Evolutionary conservation across 75 land plant genomes (phyloP).

Genomic region (Picea sitchensis): DNA sequence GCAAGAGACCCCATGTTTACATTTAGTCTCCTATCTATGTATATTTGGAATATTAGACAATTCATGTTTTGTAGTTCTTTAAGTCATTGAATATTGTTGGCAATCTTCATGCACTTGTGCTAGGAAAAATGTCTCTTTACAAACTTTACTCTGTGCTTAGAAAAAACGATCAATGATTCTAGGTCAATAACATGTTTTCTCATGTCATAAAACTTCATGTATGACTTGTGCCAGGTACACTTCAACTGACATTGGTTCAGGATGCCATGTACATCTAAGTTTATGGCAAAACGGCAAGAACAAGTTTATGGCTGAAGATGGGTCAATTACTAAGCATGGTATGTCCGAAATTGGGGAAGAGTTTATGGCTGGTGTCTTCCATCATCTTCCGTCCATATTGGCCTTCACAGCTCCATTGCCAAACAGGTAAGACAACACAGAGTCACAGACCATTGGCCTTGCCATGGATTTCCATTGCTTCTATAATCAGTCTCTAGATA

Average conservation of each 20-base stretch:
- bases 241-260: slow-evolving; percentile 75
- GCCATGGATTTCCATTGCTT: not conserved
- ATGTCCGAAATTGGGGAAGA: slow-evolving; percentile 78
- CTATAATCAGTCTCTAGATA: not conserved
- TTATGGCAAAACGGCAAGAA: slow-evolving; percentile 76
- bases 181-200: not conserved
- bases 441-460: not conserved
- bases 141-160: not conserved
- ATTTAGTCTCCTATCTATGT: not conserved
- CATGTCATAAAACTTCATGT: not conserved
- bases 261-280: slow-evolving; percentile 95
- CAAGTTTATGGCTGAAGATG: slow-evolving; percentile 68
- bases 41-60: not conserved
- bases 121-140: not conserved
- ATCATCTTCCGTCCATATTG: slow-evolving; percentile 87
- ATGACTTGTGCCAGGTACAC: slow-evolving; percentile 35
- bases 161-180: not conserved
- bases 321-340: slow-evolving; percentile 37
- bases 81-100: not conserved
- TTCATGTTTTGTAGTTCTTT: not conserved
- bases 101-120: not conserved
- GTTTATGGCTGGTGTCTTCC: slow-evolving; percentile 91
- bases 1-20: not conserved
- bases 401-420: slow-evolving; percentile 90
- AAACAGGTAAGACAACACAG: slow-evolving; percentile 56